Conservation (phyloP, 2,329 filamentous ascomycete genomes). For the Fusarium tjaetaba region DNA sequence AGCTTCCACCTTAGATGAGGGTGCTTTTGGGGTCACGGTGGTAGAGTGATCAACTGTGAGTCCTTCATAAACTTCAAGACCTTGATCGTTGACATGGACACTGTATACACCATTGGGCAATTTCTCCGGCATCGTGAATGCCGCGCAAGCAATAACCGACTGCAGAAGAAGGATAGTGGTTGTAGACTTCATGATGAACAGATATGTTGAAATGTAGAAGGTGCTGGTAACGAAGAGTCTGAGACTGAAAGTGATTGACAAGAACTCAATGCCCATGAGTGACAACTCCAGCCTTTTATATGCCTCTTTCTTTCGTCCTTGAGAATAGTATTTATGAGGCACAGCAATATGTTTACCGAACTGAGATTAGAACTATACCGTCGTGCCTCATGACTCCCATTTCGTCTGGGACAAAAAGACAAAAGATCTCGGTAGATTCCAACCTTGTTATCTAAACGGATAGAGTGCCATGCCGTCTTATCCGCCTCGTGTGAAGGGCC, state of each 20-base stretch:
- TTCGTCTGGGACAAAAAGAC: not conserved
- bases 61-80: not conserved
- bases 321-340: not conserved
- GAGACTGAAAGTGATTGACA: not conserved
- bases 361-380: not conserved
- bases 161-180: not conserved
- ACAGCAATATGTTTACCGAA: fast-evolving
- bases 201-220: not conserved
- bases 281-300: not conserved
- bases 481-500: not conserved
- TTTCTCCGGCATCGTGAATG: not conserved
- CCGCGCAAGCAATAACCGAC: not conserved
- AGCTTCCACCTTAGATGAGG: not conserved
- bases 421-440: not conserved
- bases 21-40: not conserved
- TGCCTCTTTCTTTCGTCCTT: too few species aligned
- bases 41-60: not conserved
- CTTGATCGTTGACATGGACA: not conserved
- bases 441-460: not conserved
- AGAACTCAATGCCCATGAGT: not conserved
- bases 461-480: not conserved
- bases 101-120: not conserved
- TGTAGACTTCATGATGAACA: not conserved
- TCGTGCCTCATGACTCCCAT: not conserved
- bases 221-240: not conserved